Base-by-base conservation (phyloP, 257 asterid species). In the Ilex asprella region DNA sequence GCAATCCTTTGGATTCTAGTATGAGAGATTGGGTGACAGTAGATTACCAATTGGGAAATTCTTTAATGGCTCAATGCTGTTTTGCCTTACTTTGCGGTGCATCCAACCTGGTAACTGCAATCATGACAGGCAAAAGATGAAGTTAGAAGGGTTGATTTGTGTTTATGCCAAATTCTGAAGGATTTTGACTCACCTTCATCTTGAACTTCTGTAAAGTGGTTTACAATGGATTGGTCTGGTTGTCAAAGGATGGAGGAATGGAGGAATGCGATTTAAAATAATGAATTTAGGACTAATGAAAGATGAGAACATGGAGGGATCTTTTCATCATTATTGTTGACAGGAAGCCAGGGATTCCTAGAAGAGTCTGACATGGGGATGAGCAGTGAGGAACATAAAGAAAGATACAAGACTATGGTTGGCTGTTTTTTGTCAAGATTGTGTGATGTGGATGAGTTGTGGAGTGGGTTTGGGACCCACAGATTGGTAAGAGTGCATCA, bases 101-200 rank as follows among this genome's bases (percentile, higher is more conserved):
- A 87, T 81, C 97, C 96, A 90, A 67, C 91, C 92, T 75, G 83
- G 82, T 73, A 90, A 81, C 97, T 90, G 95, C 74, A 70, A 65
- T 12, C 10, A n/a, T 14, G 30, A 53, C 30, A 53, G 57, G 57
- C 64, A 73, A 65, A 78, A 69, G 64, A 71, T 50, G 41, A 67
- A 66, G 75, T 76, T 67, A 78, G 72, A 71, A 62, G 55, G 47
- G 56, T 49, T 55, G 31, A 49, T 61, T 58, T 56, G 53, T 30
- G 58, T 49, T 55, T 52, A 67, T 67, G 49, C 66, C 63, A 65
- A 54, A 55, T 47, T 31, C 15, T 30, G 58, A 55, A 63, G 63
- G 53, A 44, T 64, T 69, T 60, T 62, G 66, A 77, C 93, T 77
- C 67, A 87, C 97, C 83, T 83, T 85, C 95, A 87, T 89, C 66